Evolutionary conservation across 164 flowering plant species (phyloP), one percentile per base, ranked within the genome.

Genomic region (Sextonia rubra): DNA sequence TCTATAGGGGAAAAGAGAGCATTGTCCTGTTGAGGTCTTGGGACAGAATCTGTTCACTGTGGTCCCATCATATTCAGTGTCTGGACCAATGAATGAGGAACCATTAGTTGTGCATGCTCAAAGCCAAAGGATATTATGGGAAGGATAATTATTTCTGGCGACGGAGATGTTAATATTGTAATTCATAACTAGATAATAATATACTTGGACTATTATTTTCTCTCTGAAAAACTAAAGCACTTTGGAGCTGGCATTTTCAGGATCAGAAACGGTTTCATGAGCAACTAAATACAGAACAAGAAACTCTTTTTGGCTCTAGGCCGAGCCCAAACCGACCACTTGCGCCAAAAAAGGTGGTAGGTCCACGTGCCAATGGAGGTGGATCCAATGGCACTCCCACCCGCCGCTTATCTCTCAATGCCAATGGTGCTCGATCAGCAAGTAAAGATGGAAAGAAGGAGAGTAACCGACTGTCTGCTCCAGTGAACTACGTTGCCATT

Each of bases 251-350:
- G 14, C 49, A 12, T 68, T 20, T 25, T 22, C 86, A 95, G 99
- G 99, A 96, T 66, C 92, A 88, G 78, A 96, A 96, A 77, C 88
- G 88, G 75, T 88, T 75, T 78, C 85, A 87, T 2, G 99, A 93
- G 74, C 97, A 87, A 85, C 73, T 87, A 73, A 84, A 69, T 82
- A 85, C 91, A 22, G 99, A 93, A 73, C 98, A 85, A 76, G 99
- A 95, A 71, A 47, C 86, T 68, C 73, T 80, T 6, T 88, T 93
- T 60, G 88, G 93, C 47, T 85, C 98, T 72, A 89, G 85, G 75
- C 94, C 93, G 24, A 96, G 94, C 81, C 98, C 98, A 24, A 87
- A 76, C 70, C 85, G 93, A 72, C 84, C 88, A 18, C 80, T 77
- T 69, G 83, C 87, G 49, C 73, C 86, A 11, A 91, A 90, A 82